Base-by-base conservation (phyloP, 2,329 filamentous ascomycete genomes). In the Trichoderma endophyticum region DNA sequence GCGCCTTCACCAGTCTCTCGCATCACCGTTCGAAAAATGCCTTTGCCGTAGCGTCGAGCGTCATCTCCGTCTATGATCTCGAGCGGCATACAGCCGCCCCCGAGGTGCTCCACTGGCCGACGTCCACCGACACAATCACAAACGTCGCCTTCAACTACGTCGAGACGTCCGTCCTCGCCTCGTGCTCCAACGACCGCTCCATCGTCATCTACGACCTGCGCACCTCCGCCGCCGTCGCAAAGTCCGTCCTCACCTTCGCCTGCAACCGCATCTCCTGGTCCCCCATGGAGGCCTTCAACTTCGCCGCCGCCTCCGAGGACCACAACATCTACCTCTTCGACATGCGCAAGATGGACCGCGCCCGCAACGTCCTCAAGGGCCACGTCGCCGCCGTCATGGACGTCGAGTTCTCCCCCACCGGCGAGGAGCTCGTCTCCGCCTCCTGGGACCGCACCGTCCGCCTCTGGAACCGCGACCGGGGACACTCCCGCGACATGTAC, bases 261-360 rank as follows among this genome's bases (percentile, higher is more conserved):
- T 92, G 90, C 72, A 98, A 97, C 83, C 88, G 91, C 63, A 87
- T 98, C 67, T 88, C 92, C 57, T 99, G 95, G 94, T 98, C 98
- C 76, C 96, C 96, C 0, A 96, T 98, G 91, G 95, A 97, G 81
- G 93, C 94, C 8, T 97, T 97, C 86, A 97, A 98, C 83, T 91
- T 98, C 78, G 95, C 94, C 18, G 90, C 95, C 34, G 96, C 93
- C 14, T 97, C 93, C 76, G 96, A 99, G 84, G 96, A 98, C 79
- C 95, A 98, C 84, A 97, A 97, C 81, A 88, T 92, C 75, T 85
- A 85, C 75, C 88, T 98, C 73, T 99, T 99, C 78, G 96, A 99
- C 81, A 97, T 97, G 89, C 89, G 96, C 76, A 95, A 94, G 79
- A 92, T 97, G 81, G 90, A 93, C 76, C 91, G 94, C 74, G 93